Evolutionary conservation across 2,329 filamentous ascomycete species (phyloP).

Genomic region (Dothideomycetidae sp.): DNA sequence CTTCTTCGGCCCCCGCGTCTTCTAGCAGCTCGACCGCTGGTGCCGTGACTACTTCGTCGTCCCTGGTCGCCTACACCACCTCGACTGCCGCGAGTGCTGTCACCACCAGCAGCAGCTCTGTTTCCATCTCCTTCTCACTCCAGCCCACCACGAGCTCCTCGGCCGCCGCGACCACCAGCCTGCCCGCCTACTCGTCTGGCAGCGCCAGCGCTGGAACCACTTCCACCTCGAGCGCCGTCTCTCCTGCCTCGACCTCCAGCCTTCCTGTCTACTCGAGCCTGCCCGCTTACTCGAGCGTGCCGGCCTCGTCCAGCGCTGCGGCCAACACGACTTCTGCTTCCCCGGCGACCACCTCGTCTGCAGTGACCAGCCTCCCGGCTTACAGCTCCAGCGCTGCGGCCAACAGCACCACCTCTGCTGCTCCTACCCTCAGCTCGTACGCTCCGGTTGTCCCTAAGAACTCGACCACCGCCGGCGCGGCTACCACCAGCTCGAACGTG

Average conservation of each 20-base stretch:
- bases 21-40: slow-evolving; percentile 10
- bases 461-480: slow-evolving; percentile 9
- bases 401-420: slow-evolving; percentile 6
- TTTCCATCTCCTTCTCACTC: slow-evolving; percentile 8
- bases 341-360: slow-evolving; percentile 10
- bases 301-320: slow-evolving; percentile 5
- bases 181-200: slow-evolving; percentile 7
- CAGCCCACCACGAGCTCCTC: slow-evolving; percentile 13
- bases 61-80: slow-evolving; percentile 4
- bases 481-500: slow-evolving; percentile 5
- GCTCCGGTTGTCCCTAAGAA: background rate
- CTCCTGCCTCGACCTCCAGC: slow-evolving; percentile 9
- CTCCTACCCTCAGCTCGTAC: slow-evolving; percentile 7
- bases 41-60: background rate
- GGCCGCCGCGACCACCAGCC: slow-evolving; percentile 13
- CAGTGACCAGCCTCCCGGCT: slow-evolving; percentile 5
- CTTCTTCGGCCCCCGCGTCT: slow-evolving; percentile 4
- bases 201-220: slow-evolving; percentile 8
- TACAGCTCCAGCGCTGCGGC: background rate
- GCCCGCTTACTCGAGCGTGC: background rate
- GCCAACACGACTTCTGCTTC: slow-evolving; percentile 12
- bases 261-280: background rate
- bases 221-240: background rate
- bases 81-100: slow-evolving; percentile 13
- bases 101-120: slow-evolving; percentile 14